Evolutionary conservation across 345 rosid species (phyloP), one percentile per base, ranked within the genome.

Genomic region (Trapa bicornis): DNA sequence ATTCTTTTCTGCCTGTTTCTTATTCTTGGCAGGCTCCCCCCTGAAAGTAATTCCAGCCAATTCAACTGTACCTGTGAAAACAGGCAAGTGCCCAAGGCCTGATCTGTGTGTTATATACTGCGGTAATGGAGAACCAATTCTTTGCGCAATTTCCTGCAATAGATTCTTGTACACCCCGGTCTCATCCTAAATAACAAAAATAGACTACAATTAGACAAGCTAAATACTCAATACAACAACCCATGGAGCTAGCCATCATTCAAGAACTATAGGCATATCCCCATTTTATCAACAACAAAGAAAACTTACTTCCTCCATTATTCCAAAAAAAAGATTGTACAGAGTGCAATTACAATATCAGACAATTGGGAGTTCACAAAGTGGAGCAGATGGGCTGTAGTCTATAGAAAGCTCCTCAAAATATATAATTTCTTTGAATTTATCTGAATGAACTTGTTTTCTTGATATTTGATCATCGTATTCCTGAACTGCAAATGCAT

Each of bases 1-100:
- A 80, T 94, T 94, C 80, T 94, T 94, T 81, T 94, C 99, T 5
- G 99, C 99, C 76, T 94, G 99, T 66, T 94, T 94, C 82, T 94
- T 94, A 71, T 86, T 94, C 82, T 94, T 94, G 48, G 99, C 99
- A 52, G 89, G 83, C 69, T 91, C 97, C 36, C 99, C 99, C 0
- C 87, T 91, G 81, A 94, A 94, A 29, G 81, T 81, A 66, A 94
- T 87, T 54, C 92, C 95, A 37, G 99, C 99, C 76, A 94, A 80
- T 71, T 94, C 96, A 7, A 94, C 99, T 0, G 82, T 87, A n/a
- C 99, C 99, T 0, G 96, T 91, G 75, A 94, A 94, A 76, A 94
- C 95, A 36, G 99, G 99, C 47, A 80, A 91, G 78, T 94, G 99
- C 1, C 96, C 99, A 47, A 94, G 92, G 77, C 99, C 99, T 42